Base-by-base conservation (phyloP, 805 yeast genomes). In the Wickerhamiella alocasiicola region DNA sequence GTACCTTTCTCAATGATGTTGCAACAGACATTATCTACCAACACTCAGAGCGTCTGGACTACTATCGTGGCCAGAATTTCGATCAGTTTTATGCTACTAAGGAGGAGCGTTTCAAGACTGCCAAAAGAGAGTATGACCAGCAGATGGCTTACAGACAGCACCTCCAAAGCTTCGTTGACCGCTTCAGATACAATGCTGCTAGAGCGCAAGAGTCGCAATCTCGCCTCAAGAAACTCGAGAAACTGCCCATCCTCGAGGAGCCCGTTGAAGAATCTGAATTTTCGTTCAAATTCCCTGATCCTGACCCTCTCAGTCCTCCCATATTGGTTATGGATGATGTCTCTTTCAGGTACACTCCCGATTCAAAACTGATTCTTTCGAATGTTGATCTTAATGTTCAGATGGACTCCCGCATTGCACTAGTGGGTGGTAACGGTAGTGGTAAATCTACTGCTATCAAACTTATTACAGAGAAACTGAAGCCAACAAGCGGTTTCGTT, bases 361-460 rank as follows among this genome's bases (percentile, higher is more conserved):
- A 66, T 2, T 40, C 39, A 12, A 35, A 28, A 11, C 76, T 75
- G 42, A 63, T 83, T 23, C 61, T 87, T 44, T 68, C 70, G 23
- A 67, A 83, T 51, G 96, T 87, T 31, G 94, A 87, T 50, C 61
- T 91, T 46, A 94, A 84, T 50, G 83, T 91, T 41, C 94, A 83
- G 61, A 69, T 88, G 82, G 82, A 87, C 54, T 85, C 96, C 1
- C 73, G 99, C 60, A 81, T 91, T 53, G 98, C 97, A 0, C 68
- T 91, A 45, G 95, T 91, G 45, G 99, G 99, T 71, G 97, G 96
- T 45, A 91, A 91, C 59, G 99, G 99, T 66, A 83, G 95, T 57
- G 99, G 99, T 81, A 91, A 91, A 61, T 87, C 98, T 9, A 91
- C 99, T 2, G 66, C 91, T 46, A 70, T 91, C 56, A 88, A 88